Evolutionary conservation across 2,329 filamentous ascomycete genomes (phyloP), one percentile per base, ranked within the genome.

Genomic region (Aspergillus quadrilineatus): DNA sequence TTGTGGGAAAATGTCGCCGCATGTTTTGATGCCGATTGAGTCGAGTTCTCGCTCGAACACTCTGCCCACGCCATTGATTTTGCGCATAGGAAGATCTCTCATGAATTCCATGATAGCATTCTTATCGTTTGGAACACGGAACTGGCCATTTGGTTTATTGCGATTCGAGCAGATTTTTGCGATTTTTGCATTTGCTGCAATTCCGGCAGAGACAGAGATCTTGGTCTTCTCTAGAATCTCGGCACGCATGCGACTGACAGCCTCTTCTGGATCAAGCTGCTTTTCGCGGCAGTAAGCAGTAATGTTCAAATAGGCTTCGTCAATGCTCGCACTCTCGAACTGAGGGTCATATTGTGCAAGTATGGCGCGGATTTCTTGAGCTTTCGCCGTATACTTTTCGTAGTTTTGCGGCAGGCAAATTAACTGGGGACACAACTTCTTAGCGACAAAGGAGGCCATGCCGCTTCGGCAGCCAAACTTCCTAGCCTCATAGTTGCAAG

Each of bases 71-170:
- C 94, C 94, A 63, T 97, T 97, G 43, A 97, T 89, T 69, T 97
- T 97, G 34, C 94, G 84, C 0, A 91, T 92, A 0, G 92, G 88
- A 26, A 99, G 78, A 30, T 87, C 82, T 9, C 82, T 81, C 89
- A 97, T 96, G 69, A 97, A 97, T 0, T 81, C 77, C 83, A 97
- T 86, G 58, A 99, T 91, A 0, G 85, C 81, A 28, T 78, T 75
- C 8, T 92, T 82, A 41, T 96, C 87, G 51, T 82, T 89, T 0
- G 88, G 82, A 1, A 97, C 78, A 8, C 84, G 76, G 65, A 89
- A 97, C 69, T 97, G 94, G 0, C 94, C 94, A 65, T 99, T 96
- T 0, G 94, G 94, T 69, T 99, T 99, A 74, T 97, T 97, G 72
- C 89, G 85, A 69, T 99, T 97, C 15, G 91, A 96, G 65, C 89